phyloP scores from a whole-genome alignment of 768 basidiomycete genomes.

The Serendipita indica region DNA sequence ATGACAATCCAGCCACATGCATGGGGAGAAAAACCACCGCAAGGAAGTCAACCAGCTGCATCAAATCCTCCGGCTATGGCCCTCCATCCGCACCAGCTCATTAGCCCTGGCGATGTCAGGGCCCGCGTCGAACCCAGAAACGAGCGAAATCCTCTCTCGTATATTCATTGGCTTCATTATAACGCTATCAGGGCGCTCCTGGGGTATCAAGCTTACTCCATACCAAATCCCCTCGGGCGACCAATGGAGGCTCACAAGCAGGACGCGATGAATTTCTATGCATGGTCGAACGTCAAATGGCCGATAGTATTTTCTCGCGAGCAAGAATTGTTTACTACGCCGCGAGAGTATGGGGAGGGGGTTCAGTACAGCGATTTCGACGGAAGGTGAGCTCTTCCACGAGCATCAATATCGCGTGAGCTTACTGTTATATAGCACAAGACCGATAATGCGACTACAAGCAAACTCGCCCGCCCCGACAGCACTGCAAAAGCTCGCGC shows the following conservation, averaged over 20 bases:
- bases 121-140: conserved; percentile 1
- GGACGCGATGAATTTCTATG: conserved; percentile 1
- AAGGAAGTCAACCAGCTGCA: not conserved
- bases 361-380: conserved; percentile 5
- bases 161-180: conserved; percentile 9
- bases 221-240: conserved; percentile 4
- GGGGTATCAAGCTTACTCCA: not conserved
- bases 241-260: conserved; percentile 6
- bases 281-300: conserved; percentile 8
- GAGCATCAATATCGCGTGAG: not conserved
- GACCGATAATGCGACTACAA: conserved; percentile 1
- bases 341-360: not conserved
- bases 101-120: conserved; percentile 4
- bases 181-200: conserved; percentile 1
- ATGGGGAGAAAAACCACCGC: not conserved
- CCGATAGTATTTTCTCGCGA: not conserved
- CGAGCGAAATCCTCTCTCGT: not conserved
- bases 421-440: not conserved
- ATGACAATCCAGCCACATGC: not conserved
- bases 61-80: not conserved
- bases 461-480: not conserved
- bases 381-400: not conserved
- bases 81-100: conserved; percentile 8
- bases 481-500: not conserved
- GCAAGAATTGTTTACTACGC: not conserved